A percentile compares a stretch with the other conserved stretches of the same genome.
Conservation (phyloP, 371 early-diverging fungal species). For the Mortierella sp. region DNA sequence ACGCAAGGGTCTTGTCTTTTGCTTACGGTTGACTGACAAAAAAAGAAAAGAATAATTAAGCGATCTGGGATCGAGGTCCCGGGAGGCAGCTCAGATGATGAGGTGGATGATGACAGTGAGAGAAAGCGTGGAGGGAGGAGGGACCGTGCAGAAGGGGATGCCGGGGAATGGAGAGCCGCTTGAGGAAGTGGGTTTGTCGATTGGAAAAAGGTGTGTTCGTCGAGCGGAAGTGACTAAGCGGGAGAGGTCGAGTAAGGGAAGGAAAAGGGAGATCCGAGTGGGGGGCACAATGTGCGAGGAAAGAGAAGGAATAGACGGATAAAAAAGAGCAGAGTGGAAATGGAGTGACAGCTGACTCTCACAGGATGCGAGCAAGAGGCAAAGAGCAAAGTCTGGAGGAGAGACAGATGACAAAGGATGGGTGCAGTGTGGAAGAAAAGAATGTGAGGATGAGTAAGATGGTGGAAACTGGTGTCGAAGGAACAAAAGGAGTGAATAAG, state of each 20-base stretch:
- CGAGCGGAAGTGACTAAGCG: too few species aligned
- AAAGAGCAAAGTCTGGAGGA: neutral
- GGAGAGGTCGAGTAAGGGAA: too few species aligned
- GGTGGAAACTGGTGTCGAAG: neutral
- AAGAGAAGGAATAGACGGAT: neutral
- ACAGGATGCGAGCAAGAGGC: neutral
- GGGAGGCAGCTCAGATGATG: too few species aligned
- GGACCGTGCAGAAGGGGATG: conserved; percentile 7
- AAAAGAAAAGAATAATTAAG: neutral
- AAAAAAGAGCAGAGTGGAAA: neutral
- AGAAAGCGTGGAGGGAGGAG: conserved; percentile 1
- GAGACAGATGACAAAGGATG: neutral
- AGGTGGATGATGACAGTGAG: neutral
- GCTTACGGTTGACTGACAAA: too few species aligned
- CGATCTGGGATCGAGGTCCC: too few species aligned
- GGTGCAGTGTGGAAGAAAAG: too few species aligned
- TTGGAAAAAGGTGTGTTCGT: neutral
- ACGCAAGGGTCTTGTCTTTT: too few species aligned
- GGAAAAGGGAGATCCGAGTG: too few species aligned
- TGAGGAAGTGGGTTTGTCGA: neutral
- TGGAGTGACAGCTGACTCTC: conserved; percentile 3
- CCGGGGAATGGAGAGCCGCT: neutral
- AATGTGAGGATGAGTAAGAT: conserved; percentile 2
- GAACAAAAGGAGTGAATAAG: conserved; percentile 1
- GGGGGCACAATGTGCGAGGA: neutral